Percentiles rank a stretch among this genome's conserved stretches.
Evolutionary conservation across 192 early-diverging fungal genomes (phyloP).

Genomic region (Obelidium mucronatum): DNA sequence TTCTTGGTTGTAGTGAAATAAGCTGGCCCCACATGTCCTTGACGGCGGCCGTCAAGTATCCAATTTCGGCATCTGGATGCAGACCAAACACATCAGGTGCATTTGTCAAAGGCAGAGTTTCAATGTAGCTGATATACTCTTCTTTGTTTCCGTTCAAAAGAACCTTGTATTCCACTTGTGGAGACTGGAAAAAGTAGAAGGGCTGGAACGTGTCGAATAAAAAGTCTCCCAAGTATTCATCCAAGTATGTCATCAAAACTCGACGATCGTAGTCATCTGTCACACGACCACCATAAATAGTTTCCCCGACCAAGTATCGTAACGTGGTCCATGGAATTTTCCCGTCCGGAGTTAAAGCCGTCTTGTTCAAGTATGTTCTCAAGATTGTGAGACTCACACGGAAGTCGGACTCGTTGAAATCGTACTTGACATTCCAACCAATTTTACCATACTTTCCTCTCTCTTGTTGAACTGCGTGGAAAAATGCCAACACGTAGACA

Average conservation of each 20-base stretch:
- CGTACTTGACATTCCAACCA: constrained; percentile 71
- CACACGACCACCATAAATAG: constrained; percentile 70
- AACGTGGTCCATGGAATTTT: constrained; percentile 73
- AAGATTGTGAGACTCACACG: constrained; percentile 63
- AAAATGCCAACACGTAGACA: constrained; percentile 66
- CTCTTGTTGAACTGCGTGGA: constrained; percentile 71
- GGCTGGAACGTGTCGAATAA: constrained; percentile 69
- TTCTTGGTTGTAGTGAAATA: constrained; percentile 65
- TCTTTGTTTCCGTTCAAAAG: constrained; percentile 54
- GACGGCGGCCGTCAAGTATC: constrained; percentile 66
- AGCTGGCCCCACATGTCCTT: constrained; percentile 72
- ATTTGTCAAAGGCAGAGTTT: constrained; percentile 64
- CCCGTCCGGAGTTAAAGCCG: constrained; percentile 53
- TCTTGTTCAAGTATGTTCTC: constrained; percentile 66
- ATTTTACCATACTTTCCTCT: constrained; percentile 71
- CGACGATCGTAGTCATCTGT: constrained; percentile 71
- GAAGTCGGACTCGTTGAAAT: constrained; percentile 73
- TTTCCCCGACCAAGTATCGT: constrained; percentile 68
- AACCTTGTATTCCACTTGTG: constrained; percentile 61
- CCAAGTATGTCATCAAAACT: constrained; percentile 67
- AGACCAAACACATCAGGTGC: constrained; percentile 71
- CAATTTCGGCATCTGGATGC: constrained; percentile 71
- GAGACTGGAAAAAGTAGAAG: constrained; percentile 63
- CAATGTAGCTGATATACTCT: constrained; percentile 65
- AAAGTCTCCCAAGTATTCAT: constrained; percentile 71